Evolutionary conservation across 441 rosid species (phyloP).

Genomic region (Manihot esculenta): DNA sequence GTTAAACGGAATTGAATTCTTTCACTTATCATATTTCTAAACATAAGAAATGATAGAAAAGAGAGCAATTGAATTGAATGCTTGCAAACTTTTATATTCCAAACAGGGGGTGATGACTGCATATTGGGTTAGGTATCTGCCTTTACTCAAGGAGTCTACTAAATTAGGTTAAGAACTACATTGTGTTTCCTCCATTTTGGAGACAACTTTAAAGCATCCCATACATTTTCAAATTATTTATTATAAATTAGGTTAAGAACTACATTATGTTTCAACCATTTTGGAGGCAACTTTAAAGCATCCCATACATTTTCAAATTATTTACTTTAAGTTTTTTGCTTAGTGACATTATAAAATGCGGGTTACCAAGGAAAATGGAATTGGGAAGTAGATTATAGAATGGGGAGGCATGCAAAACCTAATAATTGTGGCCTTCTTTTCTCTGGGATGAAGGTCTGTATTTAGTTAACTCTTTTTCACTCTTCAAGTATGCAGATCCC

Average conservation of each 20-base stretch:
- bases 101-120: too few relatives aligned
- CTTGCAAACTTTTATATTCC: too few relatives aligned
- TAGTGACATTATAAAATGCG: neutral
- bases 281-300: slow-evolving; percentile 3
- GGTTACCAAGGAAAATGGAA: neutral
- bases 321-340: neutral
- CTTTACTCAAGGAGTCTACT: neutral
- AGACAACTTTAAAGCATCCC: neutral
- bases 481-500: neutral
- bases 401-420: neutral
- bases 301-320: neutral
- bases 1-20: too few relatives aligned
- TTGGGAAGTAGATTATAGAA: neutral
- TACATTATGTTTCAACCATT: neutral
- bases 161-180: neutral
- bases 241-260: neutral
- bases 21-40: too few relatives aligned
- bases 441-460: neutral
- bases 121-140: neutral
- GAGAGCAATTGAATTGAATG: too few relatives aligned
- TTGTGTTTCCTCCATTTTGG: neutral
- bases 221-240: neutral
- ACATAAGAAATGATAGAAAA: too few relatives aligned
- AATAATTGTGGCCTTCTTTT: neutral
- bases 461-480: neutral